Conservation (phyloP, 2,329 filamentous ascomycete genomes). For the Immersiporthe knoxdaviesiana region DNA sequence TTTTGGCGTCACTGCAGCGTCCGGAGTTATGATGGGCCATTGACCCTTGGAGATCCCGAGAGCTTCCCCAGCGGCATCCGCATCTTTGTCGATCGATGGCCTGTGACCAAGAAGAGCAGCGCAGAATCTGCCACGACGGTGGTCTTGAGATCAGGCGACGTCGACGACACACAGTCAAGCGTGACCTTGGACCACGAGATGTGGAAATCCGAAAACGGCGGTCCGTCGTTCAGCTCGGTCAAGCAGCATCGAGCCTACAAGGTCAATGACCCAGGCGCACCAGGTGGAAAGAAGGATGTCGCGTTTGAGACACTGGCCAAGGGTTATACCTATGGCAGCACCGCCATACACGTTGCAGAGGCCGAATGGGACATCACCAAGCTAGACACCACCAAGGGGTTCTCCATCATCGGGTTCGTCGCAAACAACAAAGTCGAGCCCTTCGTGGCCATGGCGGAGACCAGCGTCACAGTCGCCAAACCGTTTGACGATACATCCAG, state of each 20-base stretch:
- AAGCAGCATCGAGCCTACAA: conserved; percentile 79
- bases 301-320: conserved; percentile 84
- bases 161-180: conserved; percentile 52
- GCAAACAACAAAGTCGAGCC: conserved; percentile 75
- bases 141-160: conserved; percentile 58
- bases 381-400: conserved; percentile 72
- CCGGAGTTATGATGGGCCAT: conserved; percentile 75
- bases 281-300: conserved; percentile 81
- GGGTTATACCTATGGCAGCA: conserved; percentile 91
- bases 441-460: conserved; percentile 82
- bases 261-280: conserved; percentile 72
- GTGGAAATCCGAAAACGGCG: conserved; percentile 51
- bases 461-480: conserved; percentile 76
- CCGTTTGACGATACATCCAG: conserved; percentile 80
- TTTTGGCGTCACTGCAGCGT: conserved; percentile 43
- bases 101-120: conserved; percentile 77
- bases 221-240: conserved; percentile 64
- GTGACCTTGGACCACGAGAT: conserved; percentile 51
- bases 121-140: conserved; percentile 79
- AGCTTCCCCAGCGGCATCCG: conserved; percentile 74
- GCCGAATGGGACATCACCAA: conserved; percentile 89
- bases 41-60: conserved; percentile 79
- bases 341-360: conserved; percentile 85
- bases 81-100: conserved; percentile 90
- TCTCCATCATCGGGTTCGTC: conserved; percentile 89